Conservation (phyloP, 75 land plant species). For the Cupressus sempervirens region DNA sequence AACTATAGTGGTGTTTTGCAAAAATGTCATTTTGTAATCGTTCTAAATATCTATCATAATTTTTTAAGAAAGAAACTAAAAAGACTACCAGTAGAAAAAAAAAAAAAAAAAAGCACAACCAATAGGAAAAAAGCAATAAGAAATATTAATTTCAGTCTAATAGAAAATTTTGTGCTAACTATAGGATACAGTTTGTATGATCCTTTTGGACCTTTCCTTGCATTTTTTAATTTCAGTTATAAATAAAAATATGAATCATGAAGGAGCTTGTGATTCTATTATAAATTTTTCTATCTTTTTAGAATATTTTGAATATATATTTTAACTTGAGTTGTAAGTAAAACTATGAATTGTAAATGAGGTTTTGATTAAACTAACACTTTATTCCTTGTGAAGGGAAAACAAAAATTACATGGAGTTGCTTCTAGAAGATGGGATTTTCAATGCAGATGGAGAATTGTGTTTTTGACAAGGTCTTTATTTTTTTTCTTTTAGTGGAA, state of each 20-base stretch:
- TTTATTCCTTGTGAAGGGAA: conserved; percentile 43
- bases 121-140: too few relatives aligned
- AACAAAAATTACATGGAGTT: conserved; percentile 67
- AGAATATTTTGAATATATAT: neutral
- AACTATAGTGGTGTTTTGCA: too few relatives aligned
- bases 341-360: neutral
- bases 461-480: neutral
- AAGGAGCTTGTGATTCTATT: neutral
- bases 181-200: neutral
- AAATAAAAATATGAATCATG: neutral
- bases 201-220: neutral
- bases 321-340: neutral
- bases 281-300: neutral
- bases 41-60: too few relatives aligned
- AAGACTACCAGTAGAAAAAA: too few relatives aligned
- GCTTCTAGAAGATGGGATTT: conserved; percentile 87
- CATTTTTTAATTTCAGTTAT: neutral
- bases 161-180: too few relatives aligned
- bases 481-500: too few relatives aligned
- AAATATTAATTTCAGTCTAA: too few relatives aligned
- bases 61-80: too few relatives aligned
- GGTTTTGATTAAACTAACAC: neutral
- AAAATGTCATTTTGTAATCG: too few relatives aligned
- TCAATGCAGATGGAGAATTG: conserved; percentile 82
- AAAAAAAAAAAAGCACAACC: too few relatives aligned